Evolutionary conservation across 768 basidiomycete genomes (phyloP).

Genomic region (Pleurotus pulmonarius): DNA sequence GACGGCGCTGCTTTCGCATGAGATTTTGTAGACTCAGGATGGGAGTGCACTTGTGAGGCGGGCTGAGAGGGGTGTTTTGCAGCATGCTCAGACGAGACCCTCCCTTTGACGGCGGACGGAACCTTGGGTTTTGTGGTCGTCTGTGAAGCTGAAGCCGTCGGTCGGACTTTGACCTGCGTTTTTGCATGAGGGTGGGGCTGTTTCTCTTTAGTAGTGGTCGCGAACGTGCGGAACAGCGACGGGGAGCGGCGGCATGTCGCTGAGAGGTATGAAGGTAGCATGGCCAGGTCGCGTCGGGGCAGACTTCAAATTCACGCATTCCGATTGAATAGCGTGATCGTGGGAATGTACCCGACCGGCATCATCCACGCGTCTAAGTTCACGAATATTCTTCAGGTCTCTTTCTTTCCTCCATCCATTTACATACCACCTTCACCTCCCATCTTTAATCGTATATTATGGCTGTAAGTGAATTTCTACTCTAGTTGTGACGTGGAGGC

Average conservation of each 20-base stretch:
- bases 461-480: slow-evolving; percentile 37
- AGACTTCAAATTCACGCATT: too few species aligned
- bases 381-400: neutral
- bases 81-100: slow-evolving; percentile 2
- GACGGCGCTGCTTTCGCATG: slow-evolving; percentile 9
- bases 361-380: neutral
- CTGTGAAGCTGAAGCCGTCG: neutral
- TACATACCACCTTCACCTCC: neutral
- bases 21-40: neutral
- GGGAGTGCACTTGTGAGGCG: neutral
- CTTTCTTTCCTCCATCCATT: neutral
- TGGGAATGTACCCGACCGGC: neutral
- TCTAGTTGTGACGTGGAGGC: too few species aligned
- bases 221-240: neutral
- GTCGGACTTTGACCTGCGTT: neutral
- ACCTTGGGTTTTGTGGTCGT: neutral
- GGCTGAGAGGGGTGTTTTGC: neutral
- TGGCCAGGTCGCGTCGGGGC: neutral
- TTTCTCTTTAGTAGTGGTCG: neutral
- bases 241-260: slow-evolving; percentile 5
- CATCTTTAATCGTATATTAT: slow-evolving; percentile 24
- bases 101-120: neutral
- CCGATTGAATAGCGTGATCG: neutral
- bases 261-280: slow-evolving; percentile 5
- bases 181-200: neutral